A percentile compares a stretch with the other conserved stretches of the same genome.
Evolutionary conservation across 371 early-diverging fungal species (phyloP).

Genomic region (Apophysomyces elegans): DNA sequence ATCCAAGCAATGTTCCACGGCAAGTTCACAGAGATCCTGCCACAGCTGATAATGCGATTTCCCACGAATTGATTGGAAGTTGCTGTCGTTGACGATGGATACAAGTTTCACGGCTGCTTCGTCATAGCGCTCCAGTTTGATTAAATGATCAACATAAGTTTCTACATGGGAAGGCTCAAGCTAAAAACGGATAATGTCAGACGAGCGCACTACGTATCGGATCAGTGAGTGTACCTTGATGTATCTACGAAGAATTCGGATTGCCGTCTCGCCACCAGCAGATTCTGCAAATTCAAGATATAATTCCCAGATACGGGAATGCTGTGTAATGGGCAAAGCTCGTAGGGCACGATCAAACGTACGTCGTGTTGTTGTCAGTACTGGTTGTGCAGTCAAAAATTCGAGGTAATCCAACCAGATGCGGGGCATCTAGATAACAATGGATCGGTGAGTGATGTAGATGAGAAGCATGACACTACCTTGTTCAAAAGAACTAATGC

Average conservation of each 20-base stretch:
- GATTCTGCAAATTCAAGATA: conserved; percentile 82
- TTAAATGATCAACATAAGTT: conserved; percentile 75
- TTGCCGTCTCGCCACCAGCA: conserved; percentile 84
- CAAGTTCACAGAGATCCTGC: conserved; percentile 85
- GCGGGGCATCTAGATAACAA: conserved; percentile 70
- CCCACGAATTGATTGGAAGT: conserved; percentile 71
- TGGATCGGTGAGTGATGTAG: no score
- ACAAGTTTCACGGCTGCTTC: conserved; percentile 87
- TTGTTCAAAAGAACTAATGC: conserved; percentile 89
- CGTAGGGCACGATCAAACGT: conserved; percentile 91
- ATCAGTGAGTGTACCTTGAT: conserved; percentile 61
- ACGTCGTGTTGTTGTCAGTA: conserved; percentile 76
- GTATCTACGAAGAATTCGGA: conserved; percentile 82
- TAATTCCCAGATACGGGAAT: conserved; percentile 85
- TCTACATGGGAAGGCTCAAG: conserved; percentile 75
- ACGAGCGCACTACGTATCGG: no score
- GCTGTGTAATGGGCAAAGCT: conserved; percentile 94
- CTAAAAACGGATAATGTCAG: conserved; percentile 23
- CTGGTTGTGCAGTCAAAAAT: conserved; percentile 74
- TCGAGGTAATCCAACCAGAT: conserved; percentile 81
- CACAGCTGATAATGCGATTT: conserved; percentile 86
- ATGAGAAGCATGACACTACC: conserved; percentile 12
- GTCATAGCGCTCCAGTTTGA: conserved; percentile 72
- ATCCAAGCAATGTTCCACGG: conserved; percentile 76
- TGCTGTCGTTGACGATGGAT: conserved; percentile 70